Percentiles rank a stretch among this genome's conserved stretches.
These are phyloP conservation scores for Pholiota adiposa DNA, from an alignment of 1,284 basidiomycete genomes.

Conservation along the genomic window DNA sequence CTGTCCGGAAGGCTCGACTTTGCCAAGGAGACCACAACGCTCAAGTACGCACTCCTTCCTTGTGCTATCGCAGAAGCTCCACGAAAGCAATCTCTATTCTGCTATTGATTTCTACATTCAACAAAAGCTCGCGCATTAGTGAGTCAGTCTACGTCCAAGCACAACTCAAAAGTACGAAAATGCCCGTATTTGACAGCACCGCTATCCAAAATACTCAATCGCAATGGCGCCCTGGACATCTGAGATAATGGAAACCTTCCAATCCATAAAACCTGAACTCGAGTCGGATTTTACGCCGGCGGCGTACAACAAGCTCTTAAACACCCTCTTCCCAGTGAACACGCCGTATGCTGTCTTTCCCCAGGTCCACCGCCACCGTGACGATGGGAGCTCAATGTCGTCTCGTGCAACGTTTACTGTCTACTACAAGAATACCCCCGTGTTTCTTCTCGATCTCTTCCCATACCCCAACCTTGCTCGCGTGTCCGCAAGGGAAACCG, in stretches of 20 bases:
- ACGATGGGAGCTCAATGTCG: conserved; percentile 10
- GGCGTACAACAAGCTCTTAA: conserved; percentile 24
- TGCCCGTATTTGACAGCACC: too few species aligned
- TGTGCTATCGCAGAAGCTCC: too few species aligned
- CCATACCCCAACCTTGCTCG: conserved; percentile 19
- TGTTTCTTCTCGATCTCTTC: conserved; percentile 23
- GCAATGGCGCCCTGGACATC: conserved; percentile 21
- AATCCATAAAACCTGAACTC: conserved; percentile 20
- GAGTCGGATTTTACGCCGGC: conserved; percentile 26
- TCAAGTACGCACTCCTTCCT: too few species aligned
- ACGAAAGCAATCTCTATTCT: too few species aligned
- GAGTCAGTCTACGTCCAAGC: too few species aligned
- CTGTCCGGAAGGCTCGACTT: too few species aligned
- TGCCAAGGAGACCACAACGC: too few species aligned
- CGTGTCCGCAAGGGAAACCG: conserved; percentile 21
- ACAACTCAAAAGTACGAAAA: too few species aligned
- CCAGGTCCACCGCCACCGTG: conserved; percentile 20
- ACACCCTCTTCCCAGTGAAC: conserved; percentile 25
- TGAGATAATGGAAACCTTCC: conserved; percentile 20
- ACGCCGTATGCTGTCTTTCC: conserved; percentile 24
- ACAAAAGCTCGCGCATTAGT: too few species aligned
- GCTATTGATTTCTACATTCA: too few species aligned
- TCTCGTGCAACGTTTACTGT: conserved; percentile 22
- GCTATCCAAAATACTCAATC: too few species aligned
- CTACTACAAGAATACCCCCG: conserved; percentile 20